These are phyloP conservation scores for Asterophora parasitica DNA, from an alignment of 768 basidiomycete genomes.

Conservation along the genomic window DNA sequence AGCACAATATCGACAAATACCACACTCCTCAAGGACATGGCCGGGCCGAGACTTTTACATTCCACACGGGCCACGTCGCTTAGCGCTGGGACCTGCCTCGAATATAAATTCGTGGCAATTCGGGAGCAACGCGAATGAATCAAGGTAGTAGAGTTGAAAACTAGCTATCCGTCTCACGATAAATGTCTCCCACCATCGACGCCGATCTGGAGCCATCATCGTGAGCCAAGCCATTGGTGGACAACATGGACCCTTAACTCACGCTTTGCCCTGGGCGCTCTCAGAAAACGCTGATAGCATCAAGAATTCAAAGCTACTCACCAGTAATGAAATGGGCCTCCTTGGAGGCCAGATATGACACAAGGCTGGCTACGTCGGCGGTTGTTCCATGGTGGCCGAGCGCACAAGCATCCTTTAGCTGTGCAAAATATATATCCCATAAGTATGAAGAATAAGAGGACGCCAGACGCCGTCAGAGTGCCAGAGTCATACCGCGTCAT, in stretches of 20 bases:
- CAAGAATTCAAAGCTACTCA: slow-evolving; percentile 1
- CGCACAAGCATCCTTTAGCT: slow-evolving; percentile 6
- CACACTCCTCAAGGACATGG: too few relatives aligned
- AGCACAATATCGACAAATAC: background rate
- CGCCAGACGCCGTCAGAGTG: too few relatives aligned
- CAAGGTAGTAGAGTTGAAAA: too few relatives aligned
- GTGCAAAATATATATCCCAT: background rate
- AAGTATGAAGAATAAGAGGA: too few relatives aligned
- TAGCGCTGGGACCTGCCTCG: too few relatives aligned
- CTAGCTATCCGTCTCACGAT: too few relatives aligned
- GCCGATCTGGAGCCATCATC: background rate
- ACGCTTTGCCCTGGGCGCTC: slow-evolving; percentile 16
- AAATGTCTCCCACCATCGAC: slow-evolving; percentile 10
- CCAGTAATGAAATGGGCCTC: slow-evolving; percentile 32
- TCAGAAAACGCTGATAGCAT: background rate
- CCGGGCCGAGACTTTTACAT: too few relatives aligned
- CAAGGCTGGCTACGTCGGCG: slow-evolving; percentile 30
- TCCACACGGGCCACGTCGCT: too few relatives aligned
- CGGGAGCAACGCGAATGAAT: too few relatives aligned
- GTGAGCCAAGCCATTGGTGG: background rate
- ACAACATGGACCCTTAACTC: background rate
- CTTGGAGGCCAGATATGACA: slow-evolving; percentile 33
- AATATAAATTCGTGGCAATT: too few relatives aligned
- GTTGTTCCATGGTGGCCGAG: slow-evolving; percentile 20
- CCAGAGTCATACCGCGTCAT: background rate